Percentiles rank a stretch among this genome's conserved stretches.
Evolutionary conservation across 192 early-diverging fungal genomes (phyloP).

Genomic region (Coemansia umbellata): DNA sequence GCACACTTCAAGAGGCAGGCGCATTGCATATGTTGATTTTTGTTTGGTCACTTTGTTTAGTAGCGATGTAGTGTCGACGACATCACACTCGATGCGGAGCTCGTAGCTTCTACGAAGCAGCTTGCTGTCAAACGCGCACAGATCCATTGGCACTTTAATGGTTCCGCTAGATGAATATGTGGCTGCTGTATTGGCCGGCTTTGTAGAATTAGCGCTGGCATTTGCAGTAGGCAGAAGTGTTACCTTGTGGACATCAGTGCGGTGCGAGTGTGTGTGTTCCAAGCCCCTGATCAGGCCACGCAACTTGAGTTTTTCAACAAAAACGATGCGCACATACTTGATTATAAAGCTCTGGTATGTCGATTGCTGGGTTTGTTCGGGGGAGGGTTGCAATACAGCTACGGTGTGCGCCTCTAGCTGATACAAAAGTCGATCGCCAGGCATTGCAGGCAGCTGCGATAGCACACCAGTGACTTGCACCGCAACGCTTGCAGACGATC

Average conservation of each 20-base stretch:
- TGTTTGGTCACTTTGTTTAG: constrained; percentile 22
- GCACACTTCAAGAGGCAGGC: constrained; percentile 21
- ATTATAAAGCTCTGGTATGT: constrained; percentile 2
- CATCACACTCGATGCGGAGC: constrained; percentile 36
- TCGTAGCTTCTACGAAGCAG: constrained; percentile 28
- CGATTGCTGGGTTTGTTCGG: neutral
- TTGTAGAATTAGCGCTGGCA: neutral
- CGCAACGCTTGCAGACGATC: neutral
- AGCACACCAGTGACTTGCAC: constrained; percentile 17
- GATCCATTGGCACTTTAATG: constrained; percentile 26
- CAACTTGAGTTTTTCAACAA: constrained; percentile 30
- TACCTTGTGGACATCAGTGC: constrained; percentile 9
- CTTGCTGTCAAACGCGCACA: constrained; percentile 43
- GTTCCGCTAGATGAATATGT: constrained; percentile 11
- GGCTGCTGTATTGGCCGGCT: neutral
- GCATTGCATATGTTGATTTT: constrained; percentile 9
- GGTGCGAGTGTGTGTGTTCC: constrained; percentile 15
- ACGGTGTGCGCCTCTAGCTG: constrained; percentile 12
- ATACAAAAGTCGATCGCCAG: constrained; percentile 31
- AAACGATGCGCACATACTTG: constrained; percentile 7
- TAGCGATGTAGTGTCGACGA: constrained; percentile 18
- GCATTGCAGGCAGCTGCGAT: constrained; percentile 20
- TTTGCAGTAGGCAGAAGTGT: constrained; percentile 7
- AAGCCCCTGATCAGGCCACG: constrained; percentile 29
- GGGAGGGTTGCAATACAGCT: neutral